A percentile compares a stretch with the other conserved stretches of the same genome.
Evolutionary conservation across 1,284 basidiomycete genomes (phyloP).

Genomic region (Rhodotorula sp.): DNA sequence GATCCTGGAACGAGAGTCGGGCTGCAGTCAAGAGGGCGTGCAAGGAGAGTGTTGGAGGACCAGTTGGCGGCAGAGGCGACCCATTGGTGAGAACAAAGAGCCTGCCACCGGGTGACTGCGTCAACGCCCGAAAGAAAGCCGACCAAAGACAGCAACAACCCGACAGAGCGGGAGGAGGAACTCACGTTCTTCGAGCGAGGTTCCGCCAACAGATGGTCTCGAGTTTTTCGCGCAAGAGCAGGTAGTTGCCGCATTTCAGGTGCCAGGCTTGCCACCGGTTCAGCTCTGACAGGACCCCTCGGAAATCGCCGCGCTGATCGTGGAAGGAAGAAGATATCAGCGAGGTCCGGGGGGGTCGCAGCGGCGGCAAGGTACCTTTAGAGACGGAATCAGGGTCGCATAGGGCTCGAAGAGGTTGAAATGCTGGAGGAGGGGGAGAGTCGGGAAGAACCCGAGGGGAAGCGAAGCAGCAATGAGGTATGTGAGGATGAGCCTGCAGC

Average conservation of each 20-base stretch:
- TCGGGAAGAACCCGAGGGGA: conserved; percentile 50
- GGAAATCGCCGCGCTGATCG: conserved; percentile 43
- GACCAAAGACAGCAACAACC: too few relatives aligned
- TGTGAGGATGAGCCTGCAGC: conserved; percentile 47
- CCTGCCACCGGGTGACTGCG: neutral
- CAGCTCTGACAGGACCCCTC: conserved; percentile 43
- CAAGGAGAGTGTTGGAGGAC: conserved; percentile 48
- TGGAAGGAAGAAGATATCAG: too few relatives aligned
- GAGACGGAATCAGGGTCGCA: conserved; percentile 38
- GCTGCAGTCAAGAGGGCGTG: conserved; percentile 46
- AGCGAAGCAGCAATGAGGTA: conserved; percentile 50
- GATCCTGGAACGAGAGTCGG: conserved; percentile 47
- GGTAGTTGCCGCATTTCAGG: conserved; percentile 48
- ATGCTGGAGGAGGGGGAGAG: conserved; percentile 43
- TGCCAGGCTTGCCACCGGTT: conserved; percentile 49
- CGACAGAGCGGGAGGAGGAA: neutral
- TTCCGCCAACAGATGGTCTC: conserved; percentile 53
- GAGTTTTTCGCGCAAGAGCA: conserved; percentile 51
- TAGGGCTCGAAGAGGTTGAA: conserved; percentile 46
- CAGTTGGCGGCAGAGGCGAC: conserved; percentile 35
- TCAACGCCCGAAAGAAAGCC: neutral
- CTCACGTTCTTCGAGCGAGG: conserved; percentile 48
- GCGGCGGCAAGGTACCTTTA: conserved; percentile 8
- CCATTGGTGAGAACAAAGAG: conserved; percentile 33
- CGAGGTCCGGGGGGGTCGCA: neutral